Base-by-base conservation (phyloP, 768 basidiomycete species). In the Collybia nuda region DNA sequence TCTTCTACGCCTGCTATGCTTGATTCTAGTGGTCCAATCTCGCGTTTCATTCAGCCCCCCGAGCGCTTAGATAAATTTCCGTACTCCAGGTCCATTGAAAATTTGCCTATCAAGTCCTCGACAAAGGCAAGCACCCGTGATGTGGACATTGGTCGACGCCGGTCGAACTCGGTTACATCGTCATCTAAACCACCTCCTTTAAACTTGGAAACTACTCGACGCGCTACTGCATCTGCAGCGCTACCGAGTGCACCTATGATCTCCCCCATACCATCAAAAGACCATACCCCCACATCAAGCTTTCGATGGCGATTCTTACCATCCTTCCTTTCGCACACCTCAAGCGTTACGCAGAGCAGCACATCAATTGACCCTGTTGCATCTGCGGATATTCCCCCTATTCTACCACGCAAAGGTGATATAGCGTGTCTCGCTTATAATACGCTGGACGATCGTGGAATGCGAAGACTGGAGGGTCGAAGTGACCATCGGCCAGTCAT, bases 401-500 rank as follows among this genome's bases (percentile, higher is more conserved):
- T 70, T 14, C 60, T 60, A 2, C 79, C 74, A 38, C 61, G 70
- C 29, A 81, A 73, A 55, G 92, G 92, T 2, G 89, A 93, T 40
- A 75, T 95, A 2, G 67, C 84, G 6, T 90, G 89, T 59, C 63
- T 93, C 2, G 69, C 70, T 38, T 95, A 95, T 61, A 68, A 79
- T 54, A 89, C 86, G 12, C 74, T 93, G 17, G 82, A 88, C 54
- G 90, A 95, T 62, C 73, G 75, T 24, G 81, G 73, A 6, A 93
- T 95, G 86, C 76, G 82, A 36, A 74, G 78, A 50, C 65, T 95
- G 48, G 86, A 88, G 64, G 91, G 88, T 14, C 77, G 86, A 38
- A 88, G 86, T 56, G 91, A 94, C 64, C 91, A 94, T 62, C 71
- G 91, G 32, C 91, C 91, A 0, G 90, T 93, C n/a, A 81, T 90